These are phyloP conservation scores for Fusarium newnesense DNA, from an alignment of 2,329 filamentous ascomycete species.

Conservation along the genomic window DNA sequence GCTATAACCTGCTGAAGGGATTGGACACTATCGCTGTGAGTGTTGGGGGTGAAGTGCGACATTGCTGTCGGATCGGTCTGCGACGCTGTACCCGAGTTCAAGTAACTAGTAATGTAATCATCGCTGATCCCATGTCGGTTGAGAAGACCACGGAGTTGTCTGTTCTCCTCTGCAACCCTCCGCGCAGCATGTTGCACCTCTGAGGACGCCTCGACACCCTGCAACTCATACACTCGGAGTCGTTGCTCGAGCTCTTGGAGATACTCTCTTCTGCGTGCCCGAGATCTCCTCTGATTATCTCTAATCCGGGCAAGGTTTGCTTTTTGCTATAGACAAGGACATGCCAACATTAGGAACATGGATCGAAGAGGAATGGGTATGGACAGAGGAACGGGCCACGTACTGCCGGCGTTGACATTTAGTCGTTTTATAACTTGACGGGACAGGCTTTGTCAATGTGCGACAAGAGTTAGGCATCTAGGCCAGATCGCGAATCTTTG, in stretches of 20 bases:
- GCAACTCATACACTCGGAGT: constrained; percentile 67
- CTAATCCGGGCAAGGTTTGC: constrained; percentile 68
- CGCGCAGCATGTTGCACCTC: constrained; percentile 78
- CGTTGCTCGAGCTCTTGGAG: constrained; percentile 75
- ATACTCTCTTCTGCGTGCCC: constrained; percentile 79
- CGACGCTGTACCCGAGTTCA: constrained; percentile 43
- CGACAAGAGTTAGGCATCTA: constrained; percentile 38
- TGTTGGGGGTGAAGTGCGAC: constrained; percentile 35
- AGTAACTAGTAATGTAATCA: constrained; percentile 60
- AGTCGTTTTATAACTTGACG: constrained; percentile 37
- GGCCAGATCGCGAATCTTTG: constrained; percentile 23
- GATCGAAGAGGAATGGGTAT: constrained; percentile 11
- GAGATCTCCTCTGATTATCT: constrained; percentile 81
- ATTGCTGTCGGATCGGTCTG: constrained; percentile 36
- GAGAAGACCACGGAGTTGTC: constrained; percentile 68
- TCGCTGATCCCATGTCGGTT: constrained; percentile 66
- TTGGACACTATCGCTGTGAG: constrained; percentile 44
- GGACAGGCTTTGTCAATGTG: constrained; percentile 18
- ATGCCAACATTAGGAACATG: constrained; percentile 29
- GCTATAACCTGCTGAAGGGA: constrained; percentile 52
- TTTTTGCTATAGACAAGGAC: constrained; percentile 47
- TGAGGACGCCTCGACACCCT: constrained; percentile 74
- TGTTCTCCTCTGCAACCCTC: constrained; percentile 76
- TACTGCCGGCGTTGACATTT: constrained; percentile 49
- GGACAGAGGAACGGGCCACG: constrained; percentile 28